Evolutionary conservation across 164 flowering plant genomes (phyloP), one percentile per base, ranked within the genome.

Genomic region (Pachysandra terminalis): DNA sequence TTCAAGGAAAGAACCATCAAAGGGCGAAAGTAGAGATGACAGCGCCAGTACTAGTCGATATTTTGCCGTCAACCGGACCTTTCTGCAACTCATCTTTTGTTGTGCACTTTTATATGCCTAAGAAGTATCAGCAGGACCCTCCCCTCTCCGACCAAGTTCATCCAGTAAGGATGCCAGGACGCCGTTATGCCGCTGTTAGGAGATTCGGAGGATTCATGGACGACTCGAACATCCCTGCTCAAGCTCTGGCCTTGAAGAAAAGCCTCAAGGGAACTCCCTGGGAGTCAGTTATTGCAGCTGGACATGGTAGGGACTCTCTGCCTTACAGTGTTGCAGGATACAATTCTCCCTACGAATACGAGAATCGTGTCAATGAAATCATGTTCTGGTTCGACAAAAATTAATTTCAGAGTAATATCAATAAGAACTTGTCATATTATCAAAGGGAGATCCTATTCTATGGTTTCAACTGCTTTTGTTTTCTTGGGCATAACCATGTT

Each of bases 341-440:
- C 61, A 63, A 75, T 19, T 66, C 78, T 3, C 71, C 78, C 10
- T 70, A 16, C 24, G 78, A 70, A 21, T 56, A 56, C 37, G 53
- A 70, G 49, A 71, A 71, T 51, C 68, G 74, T 22, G 68, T 67
- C 40, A 75, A 75, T 58, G 78, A 75, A 63, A 74, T 75, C 15
- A 57, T 75, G 25, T 35, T 75, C 4, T 61, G 73, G 64, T 67
- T 70, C 56, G 64, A 68, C 49, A 22, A 61, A n/a, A 35, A 25
- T 7, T 63, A 55, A 60, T 27, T 35, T 19, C n/a, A n/a, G n/a
- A n/a, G n/a, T n/a, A n/a, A n/a, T n/a, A n/a, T n/a, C n/a, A n/a
- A n/a, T n/a, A n/a, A 32, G 37, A 32, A 32, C 37, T 32, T 32
- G 5, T 32, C 37, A 32, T 32, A 3, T 32, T 32, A 32, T 32